A percentile compares a stretch with the other conserved stretches of the same genome.
phyloP scores from a whole-genome alignment of 805 yeast genomes.

The Saturnispora bothae region DNA sequence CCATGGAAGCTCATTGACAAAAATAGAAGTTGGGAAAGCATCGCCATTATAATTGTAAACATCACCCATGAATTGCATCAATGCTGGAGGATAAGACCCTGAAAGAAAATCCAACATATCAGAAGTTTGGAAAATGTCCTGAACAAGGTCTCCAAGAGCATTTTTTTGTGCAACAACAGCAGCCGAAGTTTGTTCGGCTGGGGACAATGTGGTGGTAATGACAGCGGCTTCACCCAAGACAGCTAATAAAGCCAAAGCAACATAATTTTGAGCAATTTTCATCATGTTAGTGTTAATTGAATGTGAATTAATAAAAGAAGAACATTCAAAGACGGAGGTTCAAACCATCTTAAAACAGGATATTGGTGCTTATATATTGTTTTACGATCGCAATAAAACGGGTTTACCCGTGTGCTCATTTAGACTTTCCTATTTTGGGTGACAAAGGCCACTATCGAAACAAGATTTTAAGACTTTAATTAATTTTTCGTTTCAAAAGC shows the following conservation, averaged over 20 bases:
- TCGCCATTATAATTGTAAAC: slow-evolving; percentile 9
- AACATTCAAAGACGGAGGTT: neutral
- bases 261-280: neutral
- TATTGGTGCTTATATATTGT: neutral
- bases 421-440: neutral
- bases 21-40: slow-evolving; percentile 18
- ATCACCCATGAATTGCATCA: slow-evolving; percentile 24
- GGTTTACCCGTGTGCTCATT: too few relatives aligned
- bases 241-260: neutral
- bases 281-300: too few relatives aligned
- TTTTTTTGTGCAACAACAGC: slow-evolving; percentile 26
- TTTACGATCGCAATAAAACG: too few relatives aligned
- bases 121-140: slow-evolving; percentile 1
- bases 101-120: slow-evolving; percentile 20
- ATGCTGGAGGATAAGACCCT: slow-evolving; percentile 21
- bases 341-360: neutral
- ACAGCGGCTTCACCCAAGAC: neutral
- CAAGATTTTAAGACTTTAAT: too few relatives aligned
- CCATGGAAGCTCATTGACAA: slow-evolving; percentile 25
- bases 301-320: neutral
- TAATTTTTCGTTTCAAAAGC: too few relatives aligned
- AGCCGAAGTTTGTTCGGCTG: slow-evolving; percentile 18
- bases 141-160: slow-evolving; percentile 21
- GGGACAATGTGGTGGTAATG: slow-evolving; percentile 17
- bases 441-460: neutral